These are phyloP conservation scores for Azolla pinnata DNA, from an alignment of 75 land plant genomes.

Conservation along the genomic window DNA sequence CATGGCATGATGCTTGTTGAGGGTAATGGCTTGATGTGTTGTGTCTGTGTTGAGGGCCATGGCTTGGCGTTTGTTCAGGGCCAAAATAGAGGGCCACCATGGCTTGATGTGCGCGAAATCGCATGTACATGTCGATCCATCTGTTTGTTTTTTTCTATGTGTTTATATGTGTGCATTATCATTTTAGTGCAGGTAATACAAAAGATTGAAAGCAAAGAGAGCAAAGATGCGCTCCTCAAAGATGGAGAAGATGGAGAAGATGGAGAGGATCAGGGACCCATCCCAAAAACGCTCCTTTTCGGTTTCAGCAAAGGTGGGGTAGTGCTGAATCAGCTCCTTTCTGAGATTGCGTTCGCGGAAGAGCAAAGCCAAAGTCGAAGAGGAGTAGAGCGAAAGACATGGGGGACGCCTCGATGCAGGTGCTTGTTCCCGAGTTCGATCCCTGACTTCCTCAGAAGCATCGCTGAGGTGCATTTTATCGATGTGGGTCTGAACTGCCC, in stretches of 20 bases:
- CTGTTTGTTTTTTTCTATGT: no score
- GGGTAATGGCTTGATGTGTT: no score
- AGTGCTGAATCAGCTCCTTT: constrained; percentile 52
- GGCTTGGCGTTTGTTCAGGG: no score
- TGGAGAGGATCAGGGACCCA: background rate
- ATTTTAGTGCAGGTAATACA: no score
- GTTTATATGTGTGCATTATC: no score
- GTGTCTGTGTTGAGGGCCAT: no score
- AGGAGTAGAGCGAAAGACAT: background rate
- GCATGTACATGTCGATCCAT: no score
- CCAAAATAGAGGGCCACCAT: no score
- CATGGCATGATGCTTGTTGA: no score
- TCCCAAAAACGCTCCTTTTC: constrained; percentile 30
- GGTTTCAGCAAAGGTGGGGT: constrained; percentile 73
- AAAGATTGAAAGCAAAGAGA: background rate
- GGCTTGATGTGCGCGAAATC: no score
- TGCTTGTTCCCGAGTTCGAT: constrained; percentile 36
- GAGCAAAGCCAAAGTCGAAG: background rate
- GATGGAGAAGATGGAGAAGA: no score
- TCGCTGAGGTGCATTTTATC: constrained; percentile 65
- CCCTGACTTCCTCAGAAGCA: constrained; percentile 50
- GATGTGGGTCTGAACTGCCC: constrained; percentile 76
- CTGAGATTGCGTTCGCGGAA: constrained; percentile 40
- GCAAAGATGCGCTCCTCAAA: no score
- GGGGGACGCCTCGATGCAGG: background rate